phyloP scores from a whole-genome alignment of 108 stramenopile species.

The Nannochloropsis granulata region DNA sequence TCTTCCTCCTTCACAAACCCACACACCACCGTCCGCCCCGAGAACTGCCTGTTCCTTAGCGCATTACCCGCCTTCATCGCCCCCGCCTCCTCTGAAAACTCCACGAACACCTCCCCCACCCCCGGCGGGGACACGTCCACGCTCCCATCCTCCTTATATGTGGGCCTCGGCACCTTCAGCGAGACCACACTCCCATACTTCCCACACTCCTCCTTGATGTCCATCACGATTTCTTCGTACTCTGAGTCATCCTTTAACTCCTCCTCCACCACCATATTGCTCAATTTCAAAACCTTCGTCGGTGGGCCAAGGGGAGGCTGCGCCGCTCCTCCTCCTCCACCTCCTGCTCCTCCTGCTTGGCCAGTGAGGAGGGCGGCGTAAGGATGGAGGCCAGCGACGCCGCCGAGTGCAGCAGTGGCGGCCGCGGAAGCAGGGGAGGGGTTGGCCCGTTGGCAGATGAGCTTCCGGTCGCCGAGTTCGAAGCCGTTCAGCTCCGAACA shows the following conservation, averaged over 20 bases:
- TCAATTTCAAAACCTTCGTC: constrained; percentile 52
- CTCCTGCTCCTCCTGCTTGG: background rate
- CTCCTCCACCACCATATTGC: constrained; percentile 81
- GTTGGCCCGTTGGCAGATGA: background rate
- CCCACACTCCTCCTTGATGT: constrained; percentile 67
- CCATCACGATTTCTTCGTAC: constrained; percentile 54
- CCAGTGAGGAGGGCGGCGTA: background rate
- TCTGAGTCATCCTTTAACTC: constrained; percentile 64
- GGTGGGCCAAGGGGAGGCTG: background rate
- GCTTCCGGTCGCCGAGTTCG: background rate
- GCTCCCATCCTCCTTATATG: background rate
- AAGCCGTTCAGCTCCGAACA: background rate
- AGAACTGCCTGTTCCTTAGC: background rate
- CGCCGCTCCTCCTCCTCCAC: background rate
- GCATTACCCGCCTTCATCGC: background rate
- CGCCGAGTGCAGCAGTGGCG: background rate
- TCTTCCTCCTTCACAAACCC: background rate
- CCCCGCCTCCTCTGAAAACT: background rate
- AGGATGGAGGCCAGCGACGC: background rate
- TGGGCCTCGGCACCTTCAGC: constrained; percentile 1
- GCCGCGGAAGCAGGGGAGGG: background rate
- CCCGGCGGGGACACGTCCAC: background rate
- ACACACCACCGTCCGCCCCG: background rate
- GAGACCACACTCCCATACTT: constrained; percentile 21
- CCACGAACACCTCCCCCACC: background rate